Evolutionary conservation across 2,329 filamentous ascomycete species (phyloP), one percentile per base, ranked within the genome.

Genomic region (Fusarium pseudocircinatum): DNA sequence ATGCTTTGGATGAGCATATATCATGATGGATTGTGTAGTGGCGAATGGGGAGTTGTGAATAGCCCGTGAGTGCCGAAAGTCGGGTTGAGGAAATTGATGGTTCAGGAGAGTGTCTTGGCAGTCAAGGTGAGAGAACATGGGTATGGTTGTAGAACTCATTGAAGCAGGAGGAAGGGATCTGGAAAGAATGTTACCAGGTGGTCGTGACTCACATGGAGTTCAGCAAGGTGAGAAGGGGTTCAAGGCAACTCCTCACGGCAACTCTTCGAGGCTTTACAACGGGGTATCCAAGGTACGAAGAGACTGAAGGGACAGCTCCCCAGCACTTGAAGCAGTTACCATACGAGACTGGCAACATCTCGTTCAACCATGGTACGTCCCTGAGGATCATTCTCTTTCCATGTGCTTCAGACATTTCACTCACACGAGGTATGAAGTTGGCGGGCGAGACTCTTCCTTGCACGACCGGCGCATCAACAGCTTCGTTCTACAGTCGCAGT

Each of bases 401-500:
- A 26, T 15, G 7, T 36, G 2, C n/a, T 26, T 15, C 2, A 22
- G 9, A 36, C 30, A 8, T 8, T 30, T 15, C 6, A 26, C 0
- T 2, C 9, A 20, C 16, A 34, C 3, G 2, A 26, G 13, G 2
- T 52, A 34, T 10, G 6, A 24, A 24, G 8, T 20, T 24, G n/a
- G 8, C 3, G 6, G n/a, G 0, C 8, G 4, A 4, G 22, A 24
- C 8, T 4, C 8, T 14, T 20, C 22, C 2, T 24, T 11, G 1
- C 8, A 34, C 22, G 16, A 12, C 22, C 22, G 12, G 7, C 4
- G 12, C 16, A 50, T 24, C 16, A 50, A 20, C 11, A 24, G 2
- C 22, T 7, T 34, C 12, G 2, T 24, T 24, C 30, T 13, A 4
- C 11, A 32, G 30, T 32, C 30, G 30, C 30, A 13, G 3, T 13